Evolutionary conservation across 305 asterid genomes (phyloP).

Genomic region (Nicotiana rustica): DNA sequence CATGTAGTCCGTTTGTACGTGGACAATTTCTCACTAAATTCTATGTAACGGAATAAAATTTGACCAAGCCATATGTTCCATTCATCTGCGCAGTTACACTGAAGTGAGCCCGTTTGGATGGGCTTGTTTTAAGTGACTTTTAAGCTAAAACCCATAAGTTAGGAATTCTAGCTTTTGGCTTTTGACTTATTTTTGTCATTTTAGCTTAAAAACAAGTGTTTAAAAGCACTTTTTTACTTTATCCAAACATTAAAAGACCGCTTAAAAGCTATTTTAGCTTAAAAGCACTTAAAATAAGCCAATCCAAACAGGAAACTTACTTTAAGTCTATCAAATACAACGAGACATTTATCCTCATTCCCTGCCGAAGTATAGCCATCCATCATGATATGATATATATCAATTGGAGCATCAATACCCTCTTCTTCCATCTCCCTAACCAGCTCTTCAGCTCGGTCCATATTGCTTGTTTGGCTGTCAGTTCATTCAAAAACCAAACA

Average conservation of each 20-base stretch:
- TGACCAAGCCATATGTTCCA: conserved; percentile 9
- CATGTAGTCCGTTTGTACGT: neutral
- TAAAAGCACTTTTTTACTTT: no score
- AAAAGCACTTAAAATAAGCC: no score
- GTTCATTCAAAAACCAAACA: conserved; percentile 32
- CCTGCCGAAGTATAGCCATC: conserved; percentile 88
- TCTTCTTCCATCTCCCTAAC: conserved; percentile 96
- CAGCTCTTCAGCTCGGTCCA: conserved; percentile 89
- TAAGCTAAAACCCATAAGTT: no score
- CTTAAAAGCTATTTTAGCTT: no score
- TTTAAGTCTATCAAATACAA: conserved; percentile 85
- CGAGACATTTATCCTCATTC: conserved; percentile 79
- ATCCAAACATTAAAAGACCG: no score
- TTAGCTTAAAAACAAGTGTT: no score
- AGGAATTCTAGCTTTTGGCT: no score
- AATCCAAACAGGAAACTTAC: conserved; percentile 44
- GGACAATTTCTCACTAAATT: conserved; percentile 1
- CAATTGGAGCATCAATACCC: conserved; percentile 91
- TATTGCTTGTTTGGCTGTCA: conserved; percentile 75
- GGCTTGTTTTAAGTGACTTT: no score
- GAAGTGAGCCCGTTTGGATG: neutral
- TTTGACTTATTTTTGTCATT: no score
- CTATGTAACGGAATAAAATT: conserved; percentile 15
- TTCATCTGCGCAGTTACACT: neutral
- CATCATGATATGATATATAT: conserved; percentile 97